Evolutionary conservation across 345 rosid genomes (phyloP), one percentile per base, ranked within the genome.

Genomic region (Psidium guajava): DNA sequence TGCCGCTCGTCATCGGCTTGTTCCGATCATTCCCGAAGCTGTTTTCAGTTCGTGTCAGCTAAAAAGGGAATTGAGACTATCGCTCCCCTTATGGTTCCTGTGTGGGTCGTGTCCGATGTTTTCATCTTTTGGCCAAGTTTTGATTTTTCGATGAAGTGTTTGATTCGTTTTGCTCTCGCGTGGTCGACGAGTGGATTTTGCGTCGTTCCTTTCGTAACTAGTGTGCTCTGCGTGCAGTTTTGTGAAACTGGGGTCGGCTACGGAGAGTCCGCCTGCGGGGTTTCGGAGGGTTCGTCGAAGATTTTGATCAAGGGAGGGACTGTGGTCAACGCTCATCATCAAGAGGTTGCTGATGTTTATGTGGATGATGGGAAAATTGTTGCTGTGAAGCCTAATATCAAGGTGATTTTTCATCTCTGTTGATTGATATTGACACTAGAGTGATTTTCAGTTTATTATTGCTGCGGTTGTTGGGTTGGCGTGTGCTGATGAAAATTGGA

Each of bases 301-400:
- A 89, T 97, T 82, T 85, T 97, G 92, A 95, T 97, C 40, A 95
- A 89, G 86, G 98, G 99, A 58, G 99, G 98, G 86, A 95, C 91
- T 8, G 96, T 97, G 59, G 98, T 97, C 85, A 97, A 97, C 88
- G 96, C 98, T 86, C 95, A 95, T 85, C 92, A 89, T 36, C 96
- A 93, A 86, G 92, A 94, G 92, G 61, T 94, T 84, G 93, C 98
- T 90, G 99, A 97, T 90, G 98, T 95, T 85, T 95, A 93, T 87
- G 93, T 95, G 32, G 98, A 97, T 91, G 91, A 95, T 85, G 98
- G 98, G 42, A 86, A 92, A 86, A 90, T 97, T 83, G 91, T 93
- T 50, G 90, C 93, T 1, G 96, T 97, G 54, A 91, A 88, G 84
- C 96, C 97, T 86, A 92, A 95, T 88, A 90, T 95, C 85, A 92